Percentiles rank a stretch among this genome's conserved stretches.
phyloP scores from a whole-genome alignment of 2,329 filamentous ascomycete genomes.

The Didymella segeticola region DNA sequence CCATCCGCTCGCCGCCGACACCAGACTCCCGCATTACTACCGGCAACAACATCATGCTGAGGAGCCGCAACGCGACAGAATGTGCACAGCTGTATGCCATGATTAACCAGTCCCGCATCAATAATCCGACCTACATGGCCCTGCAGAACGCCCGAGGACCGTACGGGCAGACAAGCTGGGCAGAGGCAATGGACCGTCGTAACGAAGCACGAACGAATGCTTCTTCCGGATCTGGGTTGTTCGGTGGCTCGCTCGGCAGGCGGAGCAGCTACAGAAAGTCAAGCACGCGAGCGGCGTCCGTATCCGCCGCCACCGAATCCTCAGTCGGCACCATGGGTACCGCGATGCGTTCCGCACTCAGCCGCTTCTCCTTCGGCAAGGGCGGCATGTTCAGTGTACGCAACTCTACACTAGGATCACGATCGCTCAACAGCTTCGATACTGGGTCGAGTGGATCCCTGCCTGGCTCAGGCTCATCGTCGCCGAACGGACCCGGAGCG shows the following conservation, averaged over 20 bases:
- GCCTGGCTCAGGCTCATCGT: constrained; percentile 42
- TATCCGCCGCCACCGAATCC: constrained; percentile 72
- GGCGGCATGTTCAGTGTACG: constrained; percentile 83
- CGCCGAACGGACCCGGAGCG: constrained; percentile 38
- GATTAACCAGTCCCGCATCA: constrained; percentile 87
- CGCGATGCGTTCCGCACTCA: constrained; percentile 75
- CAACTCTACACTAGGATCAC: constrained; percentile 73
- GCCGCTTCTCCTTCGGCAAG: constrained; percentile 71
- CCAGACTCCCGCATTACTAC: constrained; percentile 73
- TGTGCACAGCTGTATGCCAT: constrained; percentile 83
- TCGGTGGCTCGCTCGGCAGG: constrained; percentile 55
- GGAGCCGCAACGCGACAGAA: constrained; percentile 76
- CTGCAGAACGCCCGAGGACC: constrained; percentile 74
- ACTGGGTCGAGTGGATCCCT: constrained; percentile 56
- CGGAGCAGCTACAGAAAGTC: constrained; percentile 63
- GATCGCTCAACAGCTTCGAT: constrained; percentile 58
- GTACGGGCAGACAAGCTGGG: constrained; percentile 55
- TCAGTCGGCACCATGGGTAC: constrained; percentile 78
- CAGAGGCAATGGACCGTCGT: constrained; percentile 59
- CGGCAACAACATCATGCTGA: constrained; percentile 85
- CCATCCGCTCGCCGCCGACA: constrained; percentile 86
- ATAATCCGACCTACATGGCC: constrained; percentile 88
- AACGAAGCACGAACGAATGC: constrained; percentile 52
- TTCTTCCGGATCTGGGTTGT: constrained; percentile 55
- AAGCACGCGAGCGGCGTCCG: constrained; percentile 60